phyloP scores from a whole-genome alignment of 768 basidiomycete genomes.

The Porpolomopsis calyptriformis region DNA sequence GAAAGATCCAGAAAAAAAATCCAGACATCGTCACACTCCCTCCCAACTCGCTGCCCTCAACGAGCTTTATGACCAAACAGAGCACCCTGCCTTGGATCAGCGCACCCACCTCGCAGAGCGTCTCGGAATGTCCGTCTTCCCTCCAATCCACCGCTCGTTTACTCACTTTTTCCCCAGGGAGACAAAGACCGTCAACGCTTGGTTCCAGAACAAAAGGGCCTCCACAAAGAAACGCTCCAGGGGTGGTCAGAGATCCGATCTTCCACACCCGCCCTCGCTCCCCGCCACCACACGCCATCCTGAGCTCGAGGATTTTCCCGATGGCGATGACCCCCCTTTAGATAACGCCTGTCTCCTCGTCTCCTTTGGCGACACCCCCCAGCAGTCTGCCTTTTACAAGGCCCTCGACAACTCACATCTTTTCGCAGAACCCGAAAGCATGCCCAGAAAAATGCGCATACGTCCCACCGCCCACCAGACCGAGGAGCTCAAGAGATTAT shows the following conservation, averaged over 20 bases:
- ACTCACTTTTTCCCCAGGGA: slow-evolving; percentile 39
- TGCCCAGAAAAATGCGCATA: slow-evolving; percentile 52
- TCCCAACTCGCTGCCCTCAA: slow-evolving; percentile 67
- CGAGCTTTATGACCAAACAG: slow-evolving; percentile 64
- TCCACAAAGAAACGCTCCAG: slow-evolving; percentile 65
- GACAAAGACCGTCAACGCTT: slow-evolving; percentile 76
- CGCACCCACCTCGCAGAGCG: slow-evolving; percentile 59
- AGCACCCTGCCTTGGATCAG: slow-evolving; percentile 63
- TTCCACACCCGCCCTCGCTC: slow-evolving; percentile 22
- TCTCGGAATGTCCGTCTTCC: slow-evolving; percentile 58
- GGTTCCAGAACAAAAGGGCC: slow-evolving; percentile 82
- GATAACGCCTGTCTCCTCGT: slow-evolving; percentile 23
- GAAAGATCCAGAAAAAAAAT: slow-evolving; percentile 53
- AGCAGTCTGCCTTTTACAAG: slow-evolving; percentile 31
- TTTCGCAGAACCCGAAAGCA: slow-evolving; percentile 38
- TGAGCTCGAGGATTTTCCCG: slow-evolving; percentile 36
- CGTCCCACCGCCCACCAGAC: slow-evolving; percentile 55
- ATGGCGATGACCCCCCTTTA: slow-evolving; percentile 33
- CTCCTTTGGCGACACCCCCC: slow-evolving; percentile 21
- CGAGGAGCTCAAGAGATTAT: slow-evolving; percentile 59
- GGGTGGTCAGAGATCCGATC: slow-evolving; percentile 20
- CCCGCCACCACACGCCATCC: slow-evolving; percentile 20
- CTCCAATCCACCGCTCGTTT: slow-evolving; percentile 8
- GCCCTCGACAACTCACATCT: slow-evolving; percentile 41
- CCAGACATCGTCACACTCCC: slow-evolving; percentile 66